Evolutionary conservation across 768 basidiomycete genomes (phyloP), one percentile per base, ranked within the genome.

Genomic region (Boletus patriciae): DNA sequence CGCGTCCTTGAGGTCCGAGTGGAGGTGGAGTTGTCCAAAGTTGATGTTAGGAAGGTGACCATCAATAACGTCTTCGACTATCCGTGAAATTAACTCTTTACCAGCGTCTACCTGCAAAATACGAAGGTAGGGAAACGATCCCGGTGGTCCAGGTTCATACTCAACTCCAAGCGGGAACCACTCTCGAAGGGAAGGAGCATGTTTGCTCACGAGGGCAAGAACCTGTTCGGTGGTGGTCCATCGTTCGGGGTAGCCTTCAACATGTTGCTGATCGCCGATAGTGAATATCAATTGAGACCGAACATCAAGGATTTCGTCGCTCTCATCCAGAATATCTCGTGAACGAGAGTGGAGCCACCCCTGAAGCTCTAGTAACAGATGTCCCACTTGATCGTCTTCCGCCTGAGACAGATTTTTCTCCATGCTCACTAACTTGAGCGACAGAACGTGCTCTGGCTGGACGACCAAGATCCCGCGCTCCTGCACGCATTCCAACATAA

Each of bases 371-470:
- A 76, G 52, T 16, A 78, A 56, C 5, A 45, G n/a, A 13, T 46
- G 23, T 6, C 63, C 63, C 21, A 59, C 54, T 9, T 52, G 19
- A 15, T 1, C 10, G 16, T 41, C 33, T 16, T 27, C 12, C 9
- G 8, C 21, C 13, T 21, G 36, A 18, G 38, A 29, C 10, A 73
- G 54, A 19, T 67, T 62, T 27, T 59, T 66, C 52, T 83, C 76
- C 27, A 81, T 64, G 2, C 70, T 72, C 73, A 78, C 76, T 19
- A 83, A 70, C 57, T 74, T 72, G 54, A 79, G 77, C 0, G 83
- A 83, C 4, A 83, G 70, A 16, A 81, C 69, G 27, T 83, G 80
- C 44, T 83, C 81, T 0, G 82, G 83, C 44, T 83, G 83, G 13
- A 70, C 59, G 2, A 83, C 68, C 9, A 82, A 63, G n/a, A 84